phyloP scores from a whole-genome alignment of 2,329 filamentous ascomycete genomes.

The Fusarium hostae region DNA sequence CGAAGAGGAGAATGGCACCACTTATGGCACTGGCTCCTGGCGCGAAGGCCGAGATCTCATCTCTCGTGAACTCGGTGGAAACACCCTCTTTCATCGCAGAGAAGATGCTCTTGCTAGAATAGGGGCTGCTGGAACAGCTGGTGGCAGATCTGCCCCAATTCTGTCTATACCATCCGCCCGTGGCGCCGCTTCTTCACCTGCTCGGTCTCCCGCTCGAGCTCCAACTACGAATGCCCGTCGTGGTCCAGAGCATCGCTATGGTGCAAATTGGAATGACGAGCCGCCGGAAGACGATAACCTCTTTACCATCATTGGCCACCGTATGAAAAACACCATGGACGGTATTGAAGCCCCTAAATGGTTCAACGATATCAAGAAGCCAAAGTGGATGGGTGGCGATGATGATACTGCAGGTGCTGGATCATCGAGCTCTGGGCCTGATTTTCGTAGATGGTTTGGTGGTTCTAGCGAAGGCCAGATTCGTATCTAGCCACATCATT shows the following conservation, averaged over 20 bases:
- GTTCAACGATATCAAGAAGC: slow-evolving; percentile 80
- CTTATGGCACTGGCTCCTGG: slow-evolving; percentile 85
- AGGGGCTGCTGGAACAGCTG: slow-evolving; percentile 41
- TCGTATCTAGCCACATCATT: slow-evolving; percentile 37
- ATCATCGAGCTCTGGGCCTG: slow-evolving; percentile 44
- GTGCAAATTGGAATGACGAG: slow-evolving; percentile 58
- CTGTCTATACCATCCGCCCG: slow-evolving; percentile 59
- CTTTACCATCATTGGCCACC: slow-evolving; percentile 83
- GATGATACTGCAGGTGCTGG: slow-evolving; percentile 48
- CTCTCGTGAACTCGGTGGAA: slow-evolving; percentile 81
- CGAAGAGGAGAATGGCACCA: slow-evolving; percentile 70
- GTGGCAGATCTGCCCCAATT: slow-evolving; percentile 56
- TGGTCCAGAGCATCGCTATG: slow-evolving; percentile 42
- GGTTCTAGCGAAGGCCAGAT: slow-evolving; percentile 50
- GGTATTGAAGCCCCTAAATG: slow-evolving; percentile 83
- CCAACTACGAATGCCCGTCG: slow-evolving; percentile 42
- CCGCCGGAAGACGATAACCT: slow-evolving; percentile 82
- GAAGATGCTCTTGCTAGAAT: slow-evolving; percentile 55
- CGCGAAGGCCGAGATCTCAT: slow-evolving; percentile 91
- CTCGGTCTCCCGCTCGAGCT: slow-evolving; percentile 57
- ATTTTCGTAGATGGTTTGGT: slow-evolving; percentile 70
- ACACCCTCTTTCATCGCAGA: slow-evolving; percentile 63
- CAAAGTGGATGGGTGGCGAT: slow-evolving; percentile 81
- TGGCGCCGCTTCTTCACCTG: slow-evolving; percentile 49
- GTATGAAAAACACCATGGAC: slow-evolving; percentile 93